Base-by-base conservation (phyloP, 163 green algal species). In the Scenedesmus sp. region DNA sequence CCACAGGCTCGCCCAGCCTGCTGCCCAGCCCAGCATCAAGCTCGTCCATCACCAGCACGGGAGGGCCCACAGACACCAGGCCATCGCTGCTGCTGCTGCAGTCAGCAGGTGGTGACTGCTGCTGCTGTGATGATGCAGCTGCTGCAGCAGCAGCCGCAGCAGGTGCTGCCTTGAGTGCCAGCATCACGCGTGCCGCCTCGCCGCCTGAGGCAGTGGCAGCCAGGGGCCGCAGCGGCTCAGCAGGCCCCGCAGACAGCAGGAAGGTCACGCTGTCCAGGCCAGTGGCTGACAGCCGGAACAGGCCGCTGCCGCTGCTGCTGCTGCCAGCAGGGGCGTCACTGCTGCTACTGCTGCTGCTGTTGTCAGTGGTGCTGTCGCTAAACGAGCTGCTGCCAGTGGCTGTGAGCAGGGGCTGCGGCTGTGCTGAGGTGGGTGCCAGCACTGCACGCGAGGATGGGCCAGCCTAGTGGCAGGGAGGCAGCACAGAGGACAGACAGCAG, bases 31-130 rank as follows among this genome's bases (percentile, higher is more conserved):
- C 96, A 1, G 93, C 95, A 92, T 99, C 97, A 57, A 99, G 92
- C 92, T 99, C 97, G 93, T 99, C 97, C 94, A 99, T 87, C 9
- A 99, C 94, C 57, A 98, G 86, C 57, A 99, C 93, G 26, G 96
- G 95, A 66, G 92, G 83, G 2, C 60, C 83, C 52, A 64, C 56
- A 34, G 46, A 79, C 70, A 79, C 70, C 70, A 79, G 70, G 18
- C 23, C 70, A 52, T 4, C 16, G 18, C 64, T 74, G 34, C 73
- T 59, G 62, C 18, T 67, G 67, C 86, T 89, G 84, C 60, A 54
- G 54, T 26, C 6, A 12, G 77, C 77, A 66, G 76, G 8, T 5
- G 34, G 8, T 6, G n/a, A 18, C 8, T 2, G 57, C 66, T 62
- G 57, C 66, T 83, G 56, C 84, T 9, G 4, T 20, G 34, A 46